Base-by-base conservation (phyloP, 2,329 filamentous ascomycete species). In the Epichloe festucae region DNA sequence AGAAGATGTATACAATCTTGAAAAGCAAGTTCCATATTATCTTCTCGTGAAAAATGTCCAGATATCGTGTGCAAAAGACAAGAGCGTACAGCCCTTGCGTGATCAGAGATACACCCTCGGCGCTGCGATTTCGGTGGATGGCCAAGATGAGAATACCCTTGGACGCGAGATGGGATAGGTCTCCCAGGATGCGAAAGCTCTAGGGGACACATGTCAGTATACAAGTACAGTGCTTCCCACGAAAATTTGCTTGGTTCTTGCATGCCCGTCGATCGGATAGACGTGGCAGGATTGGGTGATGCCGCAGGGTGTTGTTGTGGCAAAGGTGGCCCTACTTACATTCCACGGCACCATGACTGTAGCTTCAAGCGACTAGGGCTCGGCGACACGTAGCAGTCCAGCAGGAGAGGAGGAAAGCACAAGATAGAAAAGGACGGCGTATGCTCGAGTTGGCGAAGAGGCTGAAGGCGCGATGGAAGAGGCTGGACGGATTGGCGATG, bases 91-190 rank as follows among this genome's bases (percentile, higher is more conserved):
- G 81, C 52, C 83, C 77, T 69, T 97, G 91, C 1, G 87, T 95
- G 62, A 97, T 87, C 63, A 95, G 82, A 23, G 89, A 95, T 55
- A 96, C 86, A 54, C 90, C 89, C 75, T 95, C 89, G 46, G 89
- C 86, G 66, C 86, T 93, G 63, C 79, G 79, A 65, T 96, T 95
- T 58, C 80, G 79, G 70, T 95, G 89, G 62, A 96, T 95, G 51
- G 89, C 83, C 72, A 84, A 87, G 70, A 96, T 89, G 60, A 96
- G 77, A 64, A 96, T 93, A 66, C 84, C 81, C 77, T 95, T 96
- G 52, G 89, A 93, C 47, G 82, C 74, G 45, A 88, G 80, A 66
- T 97, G 91, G 62, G 86, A 88, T 60, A 91, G 69, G 67, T 97
- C 91, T 65, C 81, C 91, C 61, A 89, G 67, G 62, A 94, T 78